Percentiles rank a stretch among this genome's conserved stretches.
Evolutionary conservation across 1,139 yeast genomes (phyloP).

Genomic region (Nadsonia commutata): DNA sequence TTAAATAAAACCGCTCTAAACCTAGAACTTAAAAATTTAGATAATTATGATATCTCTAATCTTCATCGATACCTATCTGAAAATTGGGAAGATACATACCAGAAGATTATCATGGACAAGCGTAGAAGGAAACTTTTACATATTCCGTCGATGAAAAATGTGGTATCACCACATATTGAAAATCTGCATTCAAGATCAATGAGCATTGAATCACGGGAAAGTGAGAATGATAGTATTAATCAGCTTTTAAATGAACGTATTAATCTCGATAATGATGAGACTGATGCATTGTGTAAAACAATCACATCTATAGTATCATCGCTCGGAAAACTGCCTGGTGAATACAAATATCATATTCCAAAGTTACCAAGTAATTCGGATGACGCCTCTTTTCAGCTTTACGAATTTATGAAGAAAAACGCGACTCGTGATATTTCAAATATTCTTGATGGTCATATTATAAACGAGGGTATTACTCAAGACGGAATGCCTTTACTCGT

Average conservation of each 20-base stretch:
- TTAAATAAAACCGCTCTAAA: background rate
- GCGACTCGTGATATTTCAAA: conserved; percentile 39
- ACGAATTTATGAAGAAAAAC: conserved; percentile 63
- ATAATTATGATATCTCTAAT: background rate
- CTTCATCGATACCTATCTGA: conserved; percentile 54
- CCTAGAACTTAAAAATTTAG: background rate
- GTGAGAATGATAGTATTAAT: too few relatives aligned
- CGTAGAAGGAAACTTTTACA: conserved; percentile 11
- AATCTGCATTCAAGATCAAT: background rate
- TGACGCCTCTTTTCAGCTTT: conserved; percentile 26
- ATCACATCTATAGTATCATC: background rate
- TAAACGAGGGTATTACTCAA: conserved; percentile 45
- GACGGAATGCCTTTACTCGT: conserved; percentile 66
- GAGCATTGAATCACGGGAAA: background rate
- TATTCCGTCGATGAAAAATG: background rate
- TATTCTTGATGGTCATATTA: conserved; percentile 31
- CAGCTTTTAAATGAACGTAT: background rate
- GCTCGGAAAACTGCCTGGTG: background rate
- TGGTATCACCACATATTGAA: background rate
- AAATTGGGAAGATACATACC: conserved; percentile 38
- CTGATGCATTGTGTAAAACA: conserved; percentile 2
- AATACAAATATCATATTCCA: background rate
- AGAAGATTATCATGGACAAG: conserved; percentile 16
- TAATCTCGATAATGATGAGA: conserved; percentile 1
- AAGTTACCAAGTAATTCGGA: background rate